Percentiles rank a stretch among this genome's conserved stretches.
Conservation (phyloP, 371 early-diverging fungal species). For the Blastocladiella emersonii region DNA sequence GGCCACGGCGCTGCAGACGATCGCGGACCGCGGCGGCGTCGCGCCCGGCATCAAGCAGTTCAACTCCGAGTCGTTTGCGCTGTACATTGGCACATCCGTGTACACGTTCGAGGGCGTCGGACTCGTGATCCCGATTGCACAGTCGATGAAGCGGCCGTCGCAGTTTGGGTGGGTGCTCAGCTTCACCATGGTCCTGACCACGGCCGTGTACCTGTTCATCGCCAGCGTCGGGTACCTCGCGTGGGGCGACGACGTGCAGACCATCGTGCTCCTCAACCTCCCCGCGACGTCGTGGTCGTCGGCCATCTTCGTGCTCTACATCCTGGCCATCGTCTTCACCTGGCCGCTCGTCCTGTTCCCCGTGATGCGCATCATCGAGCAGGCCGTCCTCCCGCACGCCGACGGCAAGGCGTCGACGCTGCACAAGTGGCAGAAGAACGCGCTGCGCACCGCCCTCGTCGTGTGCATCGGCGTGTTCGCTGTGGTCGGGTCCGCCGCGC, state of each 20-base stretch:
- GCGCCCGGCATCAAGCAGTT: slow-evolving; percentile 21
- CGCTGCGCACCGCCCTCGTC: slow-evolving; percentile 54
- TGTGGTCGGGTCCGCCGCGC: slow-evolving; percentile 56
- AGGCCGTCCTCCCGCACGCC: slow-evolving; percentile 43
- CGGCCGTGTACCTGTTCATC: slow-evolving; percentile 50
- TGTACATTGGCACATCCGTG: slow-evolving; percentile 78
- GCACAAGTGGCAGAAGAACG: slow-evolving; percentile 81
- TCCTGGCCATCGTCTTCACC: slow-evolving; percentile 68
- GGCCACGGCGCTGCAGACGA: slow-evolving; percentile 10
- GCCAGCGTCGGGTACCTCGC: slow-evolving; percentile 66
- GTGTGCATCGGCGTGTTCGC: slow-evolving; percentile 51
- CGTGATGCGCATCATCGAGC: slow-evolving; percentile 71
- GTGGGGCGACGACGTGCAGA: slow-evolving; percentile 61
- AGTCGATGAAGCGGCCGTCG: slow-evolving; percentile 41
- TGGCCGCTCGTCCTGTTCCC: slow-evolving; percentile 75
- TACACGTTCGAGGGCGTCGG: slow-evolving; percentile 86
- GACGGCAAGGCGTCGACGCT: slow-evolving; percentile 45
- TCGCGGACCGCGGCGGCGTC: background rate
- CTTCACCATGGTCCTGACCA: slow-evolving; percentile 48
- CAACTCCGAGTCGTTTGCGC: slow-evolving; percentile 51
- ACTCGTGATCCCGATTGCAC: slow-evolving; percentile 35
- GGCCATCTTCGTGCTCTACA: slow-evolving; percentile 59
- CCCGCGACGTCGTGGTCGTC: slow-evolving; percentile 48
- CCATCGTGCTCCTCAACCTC: slow-evolving; percentile 63
- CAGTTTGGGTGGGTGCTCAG: slow-evolving; percentile 53